Conservation (phyloP, 2,329 filamentous ascomycete species). For the Fusarium ambrosium region DNA sequence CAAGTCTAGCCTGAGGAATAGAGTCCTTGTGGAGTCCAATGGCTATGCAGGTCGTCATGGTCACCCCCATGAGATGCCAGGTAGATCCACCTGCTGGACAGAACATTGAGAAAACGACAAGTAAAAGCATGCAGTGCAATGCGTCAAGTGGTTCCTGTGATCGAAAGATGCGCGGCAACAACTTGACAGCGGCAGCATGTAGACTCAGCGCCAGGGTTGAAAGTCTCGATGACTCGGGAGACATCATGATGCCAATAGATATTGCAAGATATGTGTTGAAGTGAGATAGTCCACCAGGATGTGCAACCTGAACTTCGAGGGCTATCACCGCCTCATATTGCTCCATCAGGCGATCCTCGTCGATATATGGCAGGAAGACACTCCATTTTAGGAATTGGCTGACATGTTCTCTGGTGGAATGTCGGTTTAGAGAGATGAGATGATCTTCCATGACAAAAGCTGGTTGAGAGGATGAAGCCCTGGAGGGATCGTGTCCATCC, state of each 20-base stretch:
- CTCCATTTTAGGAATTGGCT: slow-evolving; percentile 10
- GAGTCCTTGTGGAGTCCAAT: slow-evolving; percentile 8
- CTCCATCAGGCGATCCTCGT: background rate
- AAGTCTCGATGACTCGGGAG: background rate
- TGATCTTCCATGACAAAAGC: background rate
- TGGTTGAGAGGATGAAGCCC: background rate
- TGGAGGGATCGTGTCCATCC: slow-evolving; percentile 19
- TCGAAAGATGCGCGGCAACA: background rate
- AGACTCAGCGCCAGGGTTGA: slow-evolving; percentile 1
- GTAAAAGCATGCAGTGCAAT: slow-evolving; percentile 19
- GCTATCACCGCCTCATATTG: slow-evolving; percentile 13
- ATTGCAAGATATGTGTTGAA: slow-evolving; percentile 20
- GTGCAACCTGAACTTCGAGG: accelerated
- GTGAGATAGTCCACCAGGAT: background rate
- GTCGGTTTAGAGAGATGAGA: background rate
- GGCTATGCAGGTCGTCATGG: slow-evolving; percentile 27
- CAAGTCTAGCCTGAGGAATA: background rate
- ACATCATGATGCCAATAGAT: slow-evolving; percentile 25
- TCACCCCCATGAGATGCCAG: slow-evolving; percentile 19
- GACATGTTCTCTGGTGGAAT: background rate
- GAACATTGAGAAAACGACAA: slow-evolving; percentile 19
- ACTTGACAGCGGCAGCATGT: slow-evolving; percentile 8
- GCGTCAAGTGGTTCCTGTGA: slow-evolving; percentile 14
- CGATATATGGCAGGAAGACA: slow-evolving; percentile 16
- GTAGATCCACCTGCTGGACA: slow-evolving; percentile 12